Evolutionary conservation across 306 rosid genomes (phyloP).

Genomic region (Casuarina equisetifolia): DNA sequence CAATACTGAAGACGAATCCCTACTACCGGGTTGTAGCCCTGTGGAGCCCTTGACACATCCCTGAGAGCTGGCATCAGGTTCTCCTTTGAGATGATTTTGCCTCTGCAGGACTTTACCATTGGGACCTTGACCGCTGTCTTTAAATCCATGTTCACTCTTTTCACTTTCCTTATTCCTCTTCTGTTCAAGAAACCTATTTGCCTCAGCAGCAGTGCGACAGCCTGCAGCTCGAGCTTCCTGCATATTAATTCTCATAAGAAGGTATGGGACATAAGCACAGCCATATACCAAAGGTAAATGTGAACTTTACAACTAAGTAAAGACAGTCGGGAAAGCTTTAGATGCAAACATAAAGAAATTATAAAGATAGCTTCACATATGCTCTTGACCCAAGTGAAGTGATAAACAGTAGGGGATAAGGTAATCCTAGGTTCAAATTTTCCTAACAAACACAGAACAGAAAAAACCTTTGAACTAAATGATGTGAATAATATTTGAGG

Average conservation of each 20-base stretch:
- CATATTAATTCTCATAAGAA: slow-evolving; percentile 24
- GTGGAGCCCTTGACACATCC: slow-evolving; percentile 42
- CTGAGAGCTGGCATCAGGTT: slow-evolving; percentile 44
- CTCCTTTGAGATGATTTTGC: slow-evolving; percentile 46
- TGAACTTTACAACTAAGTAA: not conserved
- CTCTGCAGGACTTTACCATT: slow-evolving; percentile 40
- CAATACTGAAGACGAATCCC: slow-evolving; percentile 39
- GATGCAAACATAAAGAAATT: not conserved
- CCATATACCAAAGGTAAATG: not conserved
- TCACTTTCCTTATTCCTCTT: slow-evolving; percentile 55
- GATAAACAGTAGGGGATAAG: not conserved
- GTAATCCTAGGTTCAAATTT: slow-evolving; percentile 3
- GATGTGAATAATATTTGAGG: slow-evolving; percentile 8
- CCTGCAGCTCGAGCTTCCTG: slow-evolving; percentile 86
- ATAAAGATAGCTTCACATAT: not conserved
- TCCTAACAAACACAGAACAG: not conserved
- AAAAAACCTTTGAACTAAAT: not conserved
- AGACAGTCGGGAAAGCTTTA: not conserved
- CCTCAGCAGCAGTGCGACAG: slow-evolving; percentile 63
- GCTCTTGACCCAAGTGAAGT: not conserved
- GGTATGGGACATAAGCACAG: slow-evolving; percentile 6
- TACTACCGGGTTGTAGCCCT: slow-evolving; percentile 28
- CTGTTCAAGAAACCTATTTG: slow-evolving; percentile 50
- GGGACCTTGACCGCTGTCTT: slow-evolving; percentile 54
- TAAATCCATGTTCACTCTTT: slow-evolving; percentile 34